phyloP scores from a whole-genome alignment of 2,329 filamentous ascomycete genomes.

The Helminthosporium solani region DNA sequence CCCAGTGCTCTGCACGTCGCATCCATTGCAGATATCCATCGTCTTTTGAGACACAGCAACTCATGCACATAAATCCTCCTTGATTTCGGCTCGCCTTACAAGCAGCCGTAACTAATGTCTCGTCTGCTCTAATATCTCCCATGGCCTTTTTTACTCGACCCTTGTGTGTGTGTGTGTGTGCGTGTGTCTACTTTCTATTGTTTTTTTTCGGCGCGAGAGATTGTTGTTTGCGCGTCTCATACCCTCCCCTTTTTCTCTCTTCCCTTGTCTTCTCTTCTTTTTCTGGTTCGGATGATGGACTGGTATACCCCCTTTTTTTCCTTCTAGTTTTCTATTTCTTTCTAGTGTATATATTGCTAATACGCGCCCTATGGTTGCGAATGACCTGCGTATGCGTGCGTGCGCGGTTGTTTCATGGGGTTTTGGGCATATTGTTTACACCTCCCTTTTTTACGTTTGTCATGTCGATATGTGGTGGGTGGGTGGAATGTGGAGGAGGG shows the following conservation, averaged over 20 bases:
- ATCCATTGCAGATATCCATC: conserved; percentile 4
- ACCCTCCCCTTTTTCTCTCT: conserved; percentile 10
- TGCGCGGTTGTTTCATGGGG: too few species aligned
- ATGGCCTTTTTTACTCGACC: conserved; percentile 3
- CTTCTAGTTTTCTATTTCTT: too few species aligned
- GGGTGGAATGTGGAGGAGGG: background rate
- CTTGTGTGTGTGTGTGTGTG: conserved; percentile 3
- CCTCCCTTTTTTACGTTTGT: too few species aligned
- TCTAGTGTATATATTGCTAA: too few species aligned
- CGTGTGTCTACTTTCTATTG: conserved; percentile 12
- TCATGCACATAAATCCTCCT: conserved; percentile 20
- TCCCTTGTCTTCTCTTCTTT: background rate
- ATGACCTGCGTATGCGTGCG: too few species aligned
- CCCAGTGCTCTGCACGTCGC: conserved; percentile 7
- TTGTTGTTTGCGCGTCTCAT: conserved; percentile 19
- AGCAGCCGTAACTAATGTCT: conserved; percentile 24
- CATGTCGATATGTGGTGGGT: background rate
- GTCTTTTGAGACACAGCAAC: background rate
- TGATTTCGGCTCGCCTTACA: conserved; percentile 14
- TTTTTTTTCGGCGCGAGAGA: conserved; percentile 11
- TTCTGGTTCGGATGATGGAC: background rate
- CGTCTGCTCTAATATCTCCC: conserved; percentile 6
- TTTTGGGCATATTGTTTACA: too few species aligned
- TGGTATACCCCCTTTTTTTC: background rate
- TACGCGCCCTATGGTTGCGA: too few species aligned